These are phyloP conservation scores for Trypethelium eluteriae DNA, from an alignment of 495 filamentous ascomycete genomes.

Conservation along the genomic window DNA sequence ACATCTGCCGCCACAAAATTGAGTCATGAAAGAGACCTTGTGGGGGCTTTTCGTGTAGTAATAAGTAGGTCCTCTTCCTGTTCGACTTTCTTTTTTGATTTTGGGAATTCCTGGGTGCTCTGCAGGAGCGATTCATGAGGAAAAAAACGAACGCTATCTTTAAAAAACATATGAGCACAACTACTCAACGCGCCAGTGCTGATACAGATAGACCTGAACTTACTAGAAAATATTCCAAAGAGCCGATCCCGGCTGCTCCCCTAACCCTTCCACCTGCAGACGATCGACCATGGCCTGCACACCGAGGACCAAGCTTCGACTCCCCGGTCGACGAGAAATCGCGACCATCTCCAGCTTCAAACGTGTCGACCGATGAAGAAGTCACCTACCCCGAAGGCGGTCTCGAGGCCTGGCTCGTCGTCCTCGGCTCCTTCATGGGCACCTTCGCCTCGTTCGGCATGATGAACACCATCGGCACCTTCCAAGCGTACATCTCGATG, in stretches of 20 bases:
- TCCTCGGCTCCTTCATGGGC: constrained; percentile 34
- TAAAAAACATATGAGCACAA: no score
- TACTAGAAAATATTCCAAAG: neutral
- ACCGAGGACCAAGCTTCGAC: neutral
- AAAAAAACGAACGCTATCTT: neutral
- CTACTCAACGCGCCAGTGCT: no score
- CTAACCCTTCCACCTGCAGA: neutral
- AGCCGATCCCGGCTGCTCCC: neutral
- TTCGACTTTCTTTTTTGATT: no score
- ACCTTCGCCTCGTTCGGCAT: constrained; percentile 35
- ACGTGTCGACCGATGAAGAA: constrained; percentile 22
- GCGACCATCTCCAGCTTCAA: neutral
- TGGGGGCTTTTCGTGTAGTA: no score
- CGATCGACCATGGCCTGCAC: neutral
- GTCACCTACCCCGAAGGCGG: constrained; percentile 38
- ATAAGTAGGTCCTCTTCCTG: no score
- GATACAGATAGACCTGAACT: neutral
- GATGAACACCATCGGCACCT: constrained; percentile 37
- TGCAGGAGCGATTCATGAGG: neutral
- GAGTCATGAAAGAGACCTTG: no score
- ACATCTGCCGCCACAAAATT: no score
- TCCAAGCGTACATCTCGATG: constrained; percentile 33
- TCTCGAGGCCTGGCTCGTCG: constrained; percentile 37
- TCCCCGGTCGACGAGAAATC: neutral
- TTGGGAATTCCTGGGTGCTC: no score